Evolutionary conservation across 257 asterid genomes (phyloP).

Genomic region (Mentha longifolia): DNA sequence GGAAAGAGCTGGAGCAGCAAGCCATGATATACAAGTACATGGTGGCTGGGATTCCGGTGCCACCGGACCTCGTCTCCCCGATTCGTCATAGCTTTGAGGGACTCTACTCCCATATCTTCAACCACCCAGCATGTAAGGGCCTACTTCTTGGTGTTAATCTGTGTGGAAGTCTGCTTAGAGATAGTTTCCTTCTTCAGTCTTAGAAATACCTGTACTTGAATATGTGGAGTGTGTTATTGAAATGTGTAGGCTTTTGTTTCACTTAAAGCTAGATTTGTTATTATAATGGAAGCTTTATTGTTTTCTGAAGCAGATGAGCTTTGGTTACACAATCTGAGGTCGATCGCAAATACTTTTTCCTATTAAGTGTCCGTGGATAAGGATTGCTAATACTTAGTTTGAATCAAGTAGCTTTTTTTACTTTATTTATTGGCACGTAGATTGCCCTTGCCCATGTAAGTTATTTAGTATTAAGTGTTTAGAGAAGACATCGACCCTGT

Average conservation of each 20-base stretch:
- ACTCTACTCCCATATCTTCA: slow-evolving; percentile 73
- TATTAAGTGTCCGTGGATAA: not conserved
- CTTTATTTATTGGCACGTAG: not conserved
- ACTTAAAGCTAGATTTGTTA: slow-evolving; percentile 10
- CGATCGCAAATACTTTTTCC: not conserved
- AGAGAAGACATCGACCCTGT: slow-evolving; percentile 1
- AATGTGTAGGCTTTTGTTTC: not conserved
- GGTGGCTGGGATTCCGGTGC: slow-evolving; percentile 83
- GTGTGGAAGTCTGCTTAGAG: not conserved
- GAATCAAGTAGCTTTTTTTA: not conserved
- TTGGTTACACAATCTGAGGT: slow-evolving; percentile 1
- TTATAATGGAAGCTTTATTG: not conserved
- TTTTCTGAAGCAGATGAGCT: slow-evolving; percentile 12
- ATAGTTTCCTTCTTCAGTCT: not conserved
- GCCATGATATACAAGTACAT: slow-evolving; percentile 94
- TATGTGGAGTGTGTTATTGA: slow-evolving; percentile 8
- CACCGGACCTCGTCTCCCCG: slow-evolving; percentile 87
- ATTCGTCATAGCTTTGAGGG: slow-evolving; percentile 89
- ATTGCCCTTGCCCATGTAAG: not conserved
- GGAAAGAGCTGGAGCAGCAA: slow-evolving; percentile 98
- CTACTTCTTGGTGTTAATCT: slow-evolving; percentile 15
- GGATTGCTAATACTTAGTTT: not conserved
- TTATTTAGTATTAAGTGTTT: not conserved
- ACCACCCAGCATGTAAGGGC: slow-evolving; percentile 66
- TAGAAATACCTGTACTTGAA: too few relatives aligned